Evolutionary conservation across 257 asterid genomes (phyloP).

Genomic region (Echites panduratus): DNA sequence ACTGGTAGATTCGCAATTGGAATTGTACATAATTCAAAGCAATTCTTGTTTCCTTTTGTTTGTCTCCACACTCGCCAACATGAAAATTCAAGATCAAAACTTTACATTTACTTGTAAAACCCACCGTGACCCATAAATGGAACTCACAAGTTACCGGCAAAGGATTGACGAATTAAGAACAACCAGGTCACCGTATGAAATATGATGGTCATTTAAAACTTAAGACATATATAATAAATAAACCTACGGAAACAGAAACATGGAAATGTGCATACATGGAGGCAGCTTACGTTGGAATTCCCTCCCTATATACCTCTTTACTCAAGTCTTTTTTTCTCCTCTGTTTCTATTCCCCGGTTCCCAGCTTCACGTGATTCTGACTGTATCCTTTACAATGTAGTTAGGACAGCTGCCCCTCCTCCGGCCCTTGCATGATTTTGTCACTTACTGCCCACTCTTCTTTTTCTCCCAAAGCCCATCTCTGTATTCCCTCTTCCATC

Average conservation of each 20-base stretch:
- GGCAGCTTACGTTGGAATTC: background rate
- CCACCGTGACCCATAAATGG: too few relatives aligned
- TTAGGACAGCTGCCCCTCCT: conserved; percentile 32
- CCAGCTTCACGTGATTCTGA: conserved; percentile 63
- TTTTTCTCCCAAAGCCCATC: conserved; percentile 5
- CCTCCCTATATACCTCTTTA: conserved; percentile 19
- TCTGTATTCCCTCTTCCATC: background rate
- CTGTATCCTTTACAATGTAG: conserved; percentile 18
- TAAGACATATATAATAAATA: too few relatives aligned
- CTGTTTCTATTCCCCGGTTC: conserved; percentile 8
- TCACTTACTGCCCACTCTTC: conserved; percentile 14
- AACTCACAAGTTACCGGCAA: too few relatives aligned
- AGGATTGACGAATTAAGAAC: too few relatives aligned
- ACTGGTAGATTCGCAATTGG: background rate
- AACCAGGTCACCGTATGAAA: too few relatives aligned
- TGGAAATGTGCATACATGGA: background rate
- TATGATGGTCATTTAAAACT: background rate
- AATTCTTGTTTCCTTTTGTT: background rate
- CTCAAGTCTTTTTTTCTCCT: conserved; percentile 14
- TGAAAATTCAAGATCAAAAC: too few relatives aligned
- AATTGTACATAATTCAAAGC: background rate
- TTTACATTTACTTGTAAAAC: too few relatives aligned
- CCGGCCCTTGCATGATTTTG: conserved; percentile 25
- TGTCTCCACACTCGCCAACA: background rate
- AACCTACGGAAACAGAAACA: too few relatives aligned